Conservation (phyloP, 331 rosid species). For the Rhamnella rubrinervis region DNA sequence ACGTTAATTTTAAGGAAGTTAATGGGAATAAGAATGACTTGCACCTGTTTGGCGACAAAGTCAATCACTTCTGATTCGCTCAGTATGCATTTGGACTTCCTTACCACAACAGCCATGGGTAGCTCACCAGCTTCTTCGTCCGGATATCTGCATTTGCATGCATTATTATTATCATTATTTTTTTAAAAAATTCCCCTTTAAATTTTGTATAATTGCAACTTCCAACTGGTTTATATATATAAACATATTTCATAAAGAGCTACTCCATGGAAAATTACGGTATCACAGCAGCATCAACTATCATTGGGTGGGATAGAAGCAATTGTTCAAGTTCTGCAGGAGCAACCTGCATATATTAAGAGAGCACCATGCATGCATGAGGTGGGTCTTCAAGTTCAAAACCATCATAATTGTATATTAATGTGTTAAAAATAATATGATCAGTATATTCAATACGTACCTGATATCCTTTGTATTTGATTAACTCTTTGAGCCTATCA, state of each 20-base stretch:
- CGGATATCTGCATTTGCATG: conserved; percentile 13
- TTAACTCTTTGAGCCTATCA: conserved; percentile 60
- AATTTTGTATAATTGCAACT: background rate
- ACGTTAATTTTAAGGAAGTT: no score
- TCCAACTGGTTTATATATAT: background rate
- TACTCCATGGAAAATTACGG: background rate
- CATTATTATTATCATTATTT: background rate
- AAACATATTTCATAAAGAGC: background rate
- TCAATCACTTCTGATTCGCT: conserved; percentile 8
- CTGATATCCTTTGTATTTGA: conserved; percentile 65
- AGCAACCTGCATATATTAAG: conserved; percentile 1
- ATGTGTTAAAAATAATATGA: background rate
- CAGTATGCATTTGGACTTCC: conserved; percentile 1
- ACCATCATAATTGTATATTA: no score
- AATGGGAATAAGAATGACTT: no score
- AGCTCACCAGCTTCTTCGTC: conserved; percentile 26
- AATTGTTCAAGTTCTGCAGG: conserved; percentile 21
- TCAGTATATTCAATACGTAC: conserved; percentile 13
- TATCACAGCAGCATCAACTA: conserved; percentile 20
- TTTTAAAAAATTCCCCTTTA: no score
- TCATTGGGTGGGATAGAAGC: conserved; percentile 15
- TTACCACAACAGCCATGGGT: conserved; percentile 23
- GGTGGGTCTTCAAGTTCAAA: no score
- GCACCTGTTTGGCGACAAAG: conserved; percentile 18
- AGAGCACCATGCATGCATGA: background rate